Conservation (phyloP, 306 rosid genomes). For the Potentilla sterilis region DNA sequence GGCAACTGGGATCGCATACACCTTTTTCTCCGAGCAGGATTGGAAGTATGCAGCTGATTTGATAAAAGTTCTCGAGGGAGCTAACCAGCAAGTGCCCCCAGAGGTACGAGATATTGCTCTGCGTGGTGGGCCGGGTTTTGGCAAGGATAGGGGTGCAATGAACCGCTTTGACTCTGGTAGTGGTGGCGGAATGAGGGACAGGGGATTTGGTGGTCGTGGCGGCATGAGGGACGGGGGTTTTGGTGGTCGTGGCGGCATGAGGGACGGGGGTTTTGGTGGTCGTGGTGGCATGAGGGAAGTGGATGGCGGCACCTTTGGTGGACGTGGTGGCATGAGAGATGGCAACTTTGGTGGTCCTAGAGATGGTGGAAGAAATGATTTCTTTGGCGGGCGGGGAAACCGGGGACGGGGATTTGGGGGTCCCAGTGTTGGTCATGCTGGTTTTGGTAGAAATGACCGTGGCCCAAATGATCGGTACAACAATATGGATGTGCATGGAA, state of each 20-base stretch:
- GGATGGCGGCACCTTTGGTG: constrained; percentile 38
- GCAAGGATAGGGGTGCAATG: constrained; percentile 64
- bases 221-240: constrained; percentile 49
- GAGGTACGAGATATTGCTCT: constrained; percentile 77
- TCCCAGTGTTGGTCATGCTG: constrained; percentile 58
- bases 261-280: constrained; percentile 65
- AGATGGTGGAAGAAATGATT: constrained; percentile 71
- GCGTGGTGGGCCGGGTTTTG: constrained; percentile 80
- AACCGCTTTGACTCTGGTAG: constrained; percentile 53
- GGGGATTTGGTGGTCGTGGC: constrained; percentile 58
- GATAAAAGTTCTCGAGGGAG: constrained; percentile 95
- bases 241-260: constrained; percentile 56
- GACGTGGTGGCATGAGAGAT: constrained; percentile 64
- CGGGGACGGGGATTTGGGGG: constrained; percentile 81
- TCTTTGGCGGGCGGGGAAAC: constrained; percentile 70
- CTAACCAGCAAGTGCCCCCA: constrained; percentile 89
- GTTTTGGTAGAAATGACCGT: constrained; percentile 76
- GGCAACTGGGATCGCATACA: constrained; percentile 87
- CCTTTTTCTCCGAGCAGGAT: constrained; percentile 96
- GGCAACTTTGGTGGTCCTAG: constrained; percentile 44
- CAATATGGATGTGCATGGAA: constrained; percentile 68
- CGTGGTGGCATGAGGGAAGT: constrained; percentile 46
- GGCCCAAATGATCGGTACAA: constrained; percentile 51
- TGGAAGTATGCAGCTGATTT: constrained; percentile 92
- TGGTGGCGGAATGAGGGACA: constrained; percentile 54